Evolutionary conservation across 2,329 filamentous ascomycete species (phyloP).

Genomic region (Colletotrichum sp.): DNA sequence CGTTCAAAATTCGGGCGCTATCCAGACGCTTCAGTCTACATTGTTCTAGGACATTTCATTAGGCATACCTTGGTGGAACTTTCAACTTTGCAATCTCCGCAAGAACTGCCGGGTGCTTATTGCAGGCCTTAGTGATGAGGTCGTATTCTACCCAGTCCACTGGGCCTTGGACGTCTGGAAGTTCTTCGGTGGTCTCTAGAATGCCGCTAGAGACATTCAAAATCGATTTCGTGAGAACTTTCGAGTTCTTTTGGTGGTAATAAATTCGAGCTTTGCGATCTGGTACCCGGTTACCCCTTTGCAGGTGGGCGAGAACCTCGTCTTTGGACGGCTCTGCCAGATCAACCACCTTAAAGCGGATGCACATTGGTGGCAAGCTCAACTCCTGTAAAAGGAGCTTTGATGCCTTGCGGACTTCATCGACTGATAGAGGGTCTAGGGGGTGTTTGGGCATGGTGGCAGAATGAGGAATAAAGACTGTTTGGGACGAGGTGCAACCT

Average conservation of each 20-base stretch:
- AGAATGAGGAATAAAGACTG: background rate
- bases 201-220: background rate
- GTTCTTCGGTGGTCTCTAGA: background rate
- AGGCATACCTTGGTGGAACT: constrained; percentile 37
- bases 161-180: background rate
- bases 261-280: background rate
- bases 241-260: background rate
- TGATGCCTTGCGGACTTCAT: background rate
- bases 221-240: background rate
- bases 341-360: background rate
- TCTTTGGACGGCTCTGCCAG: background rate
- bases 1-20: constrained; percentile 27
- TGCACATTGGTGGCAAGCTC: background rate
- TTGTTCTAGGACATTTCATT: background rate
- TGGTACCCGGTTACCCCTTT: background rate
- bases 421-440: background rate
- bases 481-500: background rate
- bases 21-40: background rate
- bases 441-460: background rate
- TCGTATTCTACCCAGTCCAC: constrained; percentile 50
- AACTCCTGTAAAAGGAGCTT: background rate
- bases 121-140: constrained; percentile 57
- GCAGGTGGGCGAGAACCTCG: background rate
- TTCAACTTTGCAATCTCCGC: background rate
- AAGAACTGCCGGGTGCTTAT: constrained; percentile 35